A percentile compares a stretch with the other conserved stretches of the same genome.
Evolutionary conservation across 1,284 basidiomycete species (phyloP).

Genomic region (Ceratobasidium papillatum): DNA sequence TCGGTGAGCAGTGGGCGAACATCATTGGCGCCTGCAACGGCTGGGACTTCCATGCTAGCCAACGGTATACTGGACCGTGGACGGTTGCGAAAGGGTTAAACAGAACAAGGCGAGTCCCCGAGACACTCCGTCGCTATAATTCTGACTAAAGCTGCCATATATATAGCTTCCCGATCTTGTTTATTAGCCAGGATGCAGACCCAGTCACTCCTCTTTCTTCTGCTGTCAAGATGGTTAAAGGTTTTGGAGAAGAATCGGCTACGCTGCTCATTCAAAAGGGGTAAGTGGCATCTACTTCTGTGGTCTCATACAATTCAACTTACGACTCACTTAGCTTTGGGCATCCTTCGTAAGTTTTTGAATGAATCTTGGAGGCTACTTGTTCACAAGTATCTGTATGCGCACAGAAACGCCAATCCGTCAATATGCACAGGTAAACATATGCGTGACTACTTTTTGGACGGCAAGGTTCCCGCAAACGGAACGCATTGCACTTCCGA

Average conservation of each 20-base stretch:
- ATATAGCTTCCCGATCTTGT: constrained; percentile 46
- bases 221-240: constrained; percentile 44
- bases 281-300: constrained; percentile 28
- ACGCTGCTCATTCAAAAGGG: constrained; percentile 46
- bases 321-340: constrained; percentile 41
- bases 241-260: constrained; percentile 45
- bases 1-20: constrained; percentile 17
- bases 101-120: not conserved
- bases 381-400: no score
- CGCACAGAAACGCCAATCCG: constrained; percentile 45
- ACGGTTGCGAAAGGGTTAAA: constrained; percentile 13
- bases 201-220: constrained; percentile 47
- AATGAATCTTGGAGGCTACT: no score
- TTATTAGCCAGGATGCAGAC: constrained; percentile 46
- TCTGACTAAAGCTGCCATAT: no score
- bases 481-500: constrained; percentile 44
- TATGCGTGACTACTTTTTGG: constrained; percentile 45
- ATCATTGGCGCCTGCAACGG: constrained; percentile 6
- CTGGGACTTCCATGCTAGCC: constrained; percentile 18
- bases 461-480: constrained; percentile 44
- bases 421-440: constrained; percentile 46
- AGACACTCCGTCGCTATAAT: not conserved
- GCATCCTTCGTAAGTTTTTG: constrained; percentile 46
- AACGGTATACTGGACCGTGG: constrained; percentile 30
- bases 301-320: not conserved